Conservation (phyloP, 148 eudicot species). For the Persicaria maculosa region DNA sequence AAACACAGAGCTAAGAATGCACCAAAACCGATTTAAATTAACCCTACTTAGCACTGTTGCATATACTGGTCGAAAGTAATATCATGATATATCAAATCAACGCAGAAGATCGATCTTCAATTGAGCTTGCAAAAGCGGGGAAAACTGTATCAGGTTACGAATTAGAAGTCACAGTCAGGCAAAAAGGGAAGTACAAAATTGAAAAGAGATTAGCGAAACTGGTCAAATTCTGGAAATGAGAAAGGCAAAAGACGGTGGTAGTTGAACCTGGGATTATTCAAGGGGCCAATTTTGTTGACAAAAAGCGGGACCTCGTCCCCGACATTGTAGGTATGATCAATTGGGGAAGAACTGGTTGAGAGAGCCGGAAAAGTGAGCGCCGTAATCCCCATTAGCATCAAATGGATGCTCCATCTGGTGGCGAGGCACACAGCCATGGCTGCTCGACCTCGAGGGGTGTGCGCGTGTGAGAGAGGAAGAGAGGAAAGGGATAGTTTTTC, state of each 20-base stretch:
- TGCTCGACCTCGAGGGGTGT: neutral
- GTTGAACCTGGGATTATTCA: constrained; percentile 72
- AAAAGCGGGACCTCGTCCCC: constrained; percentile 68
- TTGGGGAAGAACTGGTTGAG: constrained; percentile 8
- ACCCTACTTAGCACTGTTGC: neutral
- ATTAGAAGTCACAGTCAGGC: neutral
- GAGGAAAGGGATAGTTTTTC: neutral
- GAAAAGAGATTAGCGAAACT: neutral
- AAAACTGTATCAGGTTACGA: neutral
- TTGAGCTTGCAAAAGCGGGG: neutral
- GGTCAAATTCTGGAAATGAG: neutral
- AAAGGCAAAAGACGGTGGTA: neutral
- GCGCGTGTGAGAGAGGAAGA: neutral
- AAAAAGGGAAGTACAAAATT: neutral
- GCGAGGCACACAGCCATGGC: neutral
- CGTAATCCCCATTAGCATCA: neutral
- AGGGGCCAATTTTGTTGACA: constrained; percentile 68
- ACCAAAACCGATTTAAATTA: neutral
- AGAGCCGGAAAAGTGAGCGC: neutral
- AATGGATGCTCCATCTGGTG: neutral
- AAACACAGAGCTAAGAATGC: neutral
- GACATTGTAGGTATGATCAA: constrained; percentile 54
- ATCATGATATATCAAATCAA: neutral
- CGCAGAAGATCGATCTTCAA: neutral
- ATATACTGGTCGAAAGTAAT: neutral